These are phyloP conservation scores for Cinnamomum micranthum DNA, from an alignment of 164 flowering plant genomes.

Conservation along the genomic window DNA sequence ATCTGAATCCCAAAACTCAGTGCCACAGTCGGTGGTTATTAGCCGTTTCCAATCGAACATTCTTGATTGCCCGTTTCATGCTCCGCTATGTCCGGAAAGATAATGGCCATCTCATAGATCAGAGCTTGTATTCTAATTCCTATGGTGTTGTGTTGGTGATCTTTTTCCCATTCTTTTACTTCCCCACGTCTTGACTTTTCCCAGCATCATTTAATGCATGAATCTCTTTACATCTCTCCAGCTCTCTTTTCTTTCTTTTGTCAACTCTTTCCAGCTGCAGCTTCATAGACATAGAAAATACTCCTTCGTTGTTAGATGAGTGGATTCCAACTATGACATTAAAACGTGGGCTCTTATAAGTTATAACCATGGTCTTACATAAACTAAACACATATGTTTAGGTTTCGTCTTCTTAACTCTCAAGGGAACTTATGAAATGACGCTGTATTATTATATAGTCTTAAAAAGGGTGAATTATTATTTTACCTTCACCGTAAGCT, in stretches of 20 bases:
- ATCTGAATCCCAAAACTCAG: too few relatives aligned
- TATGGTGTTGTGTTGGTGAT: neutral
- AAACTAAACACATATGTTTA: too few relatives aligned
- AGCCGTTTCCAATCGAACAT: neutral
- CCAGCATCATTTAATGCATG: neutral
- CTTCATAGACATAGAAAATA: neutral
- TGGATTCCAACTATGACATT: too few relatives aligned
- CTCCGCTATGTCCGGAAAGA: neutral
- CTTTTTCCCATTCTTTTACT: neutral
- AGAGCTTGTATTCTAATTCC: neutral
- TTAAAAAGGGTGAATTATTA: too few relatives aligned
- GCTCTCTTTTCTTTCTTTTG: neutral
- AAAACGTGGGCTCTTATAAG: too few relatives aligned
- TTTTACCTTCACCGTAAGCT: too few relatives aligned
- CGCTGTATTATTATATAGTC: too few relatives aligned
- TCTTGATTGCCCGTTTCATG: neutral
- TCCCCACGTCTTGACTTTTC: conserved; percentile 4
- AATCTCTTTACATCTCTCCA: neutral
- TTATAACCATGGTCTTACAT: too few relatives aligned
- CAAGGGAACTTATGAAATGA: too few relatives aligned
- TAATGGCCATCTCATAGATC: neutral
- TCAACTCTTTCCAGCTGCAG: conserved; percentile 1
- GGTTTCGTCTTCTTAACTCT: too few relatives aligned
- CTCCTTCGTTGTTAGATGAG: too few relatives aligned
- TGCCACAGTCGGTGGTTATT: too few relatives aligned